Conservation (phyloP, 2,329 filamentous ascomycete genomes). For the Fusarium kyushuense region DNA sequence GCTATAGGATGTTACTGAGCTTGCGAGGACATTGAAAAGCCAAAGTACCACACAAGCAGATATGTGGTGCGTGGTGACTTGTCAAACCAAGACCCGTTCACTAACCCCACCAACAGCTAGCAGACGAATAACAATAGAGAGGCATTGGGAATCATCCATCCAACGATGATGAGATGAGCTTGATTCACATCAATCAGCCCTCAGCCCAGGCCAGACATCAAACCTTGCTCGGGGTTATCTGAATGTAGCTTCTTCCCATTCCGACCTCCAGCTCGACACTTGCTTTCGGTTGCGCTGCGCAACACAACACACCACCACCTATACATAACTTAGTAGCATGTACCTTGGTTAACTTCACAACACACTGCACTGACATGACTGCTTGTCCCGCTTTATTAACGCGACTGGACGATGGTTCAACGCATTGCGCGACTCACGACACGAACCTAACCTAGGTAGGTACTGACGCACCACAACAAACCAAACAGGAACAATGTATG, state of each 20-base stretch:
- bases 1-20: conserved; percentile 39
- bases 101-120: conserved; percentile 36
- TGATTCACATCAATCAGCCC: conserved; percentile 24
- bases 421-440: conserved; percentile 21
- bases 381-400: conserved; percentile 27
- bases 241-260: conserved; percentile 27
- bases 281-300: conserved; percentile 31
- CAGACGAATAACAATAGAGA: conserved; percentile 30
- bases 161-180: conserved; percentile 30
- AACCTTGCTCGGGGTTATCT: neutral
- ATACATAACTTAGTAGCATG: neutral
- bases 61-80: conserved; percentile 41
- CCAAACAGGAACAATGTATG: conserved; percentile 18
- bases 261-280: conserved; percentile 11
- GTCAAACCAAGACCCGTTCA: conserved; percentile 15
- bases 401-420: conserved; percentile 29
- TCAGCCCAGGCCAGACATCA: conserved; percentile 8
- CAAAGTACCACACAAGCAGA: conserved; percentile 40
- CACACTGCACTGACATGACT: neutral
- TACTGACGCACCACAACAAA: conserved; percentile 22
- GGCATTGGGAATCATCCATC: conserved; percentile 31
- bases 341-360: neutral
- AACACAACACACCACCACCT: conserved; percentile 34
- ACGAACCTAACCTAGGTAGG: conserved; percentile 1
- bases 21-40: conserved; percentile 18